A percentile compares a stretch with the other conserved stretches of the same genome.
phyloP scores from a whole-genome alignment of 768 basidiomycete species.

The Basidioascus undulatus region DNA sequence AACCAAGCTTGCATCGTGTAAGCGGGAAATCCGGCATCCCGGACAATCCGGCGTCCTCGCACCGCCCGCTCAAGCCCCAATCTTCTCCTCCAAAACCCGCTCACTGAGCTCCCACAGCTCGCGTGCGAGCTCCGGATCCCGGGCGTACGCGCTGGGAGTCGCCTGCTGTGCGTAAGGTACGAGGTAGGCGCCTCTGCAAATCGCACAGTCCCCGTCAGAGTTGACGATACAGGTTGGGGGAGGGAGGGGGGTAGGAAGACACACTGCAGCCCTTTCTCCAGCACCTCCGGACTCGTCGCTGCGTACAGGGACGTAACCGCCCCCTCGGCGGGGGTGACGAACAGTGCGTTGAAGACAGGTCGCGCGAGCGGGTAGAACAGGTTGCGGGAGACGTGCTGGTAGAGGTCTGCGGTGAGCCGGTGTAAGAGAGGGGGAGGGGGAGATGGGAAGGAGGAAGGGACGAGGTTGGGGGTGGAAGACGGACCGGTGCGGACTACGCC shows the following conservation, averaged over 20 bases:
- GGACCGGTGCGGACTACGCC: neutral
- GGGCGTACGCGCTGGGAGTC: conserved; percentile 2
- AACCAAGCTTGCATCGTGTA: too few relatives aligned
- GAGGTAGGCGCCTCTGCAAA: conserved; percentile 8
- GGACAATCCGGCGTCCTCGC: too few relatives aligned
- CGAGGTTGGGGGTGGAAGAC: neutral
- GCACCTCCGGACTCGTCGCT: conserved; percentile 3
- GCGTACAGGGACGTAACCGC: conserved; percentile 4
- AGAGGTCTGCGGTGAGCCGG: too few relatives aligned
- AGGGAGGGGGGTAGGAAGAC: neutral
- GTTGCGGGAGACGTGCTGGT: too few relatives aligned
- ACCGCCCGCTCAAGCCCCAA: too few relatives aligned
- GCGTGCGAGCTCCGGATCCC: neutral
- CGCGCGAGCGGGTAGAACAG: neutral
- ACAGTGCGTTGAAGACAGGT: neutral
- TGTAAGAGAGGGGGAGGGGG: conserved; percentile 1
- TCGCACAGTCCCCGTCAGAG: too few relatives aligned
- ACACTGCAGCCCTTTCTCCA: conserved; percentile 4
- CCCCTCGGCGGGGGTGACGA: conserved; percentile 2
- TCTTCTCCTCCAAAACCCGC: neutral
- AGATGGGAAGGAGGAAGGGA: neutral
- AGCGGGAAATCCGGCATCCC: too few relatives aligned
- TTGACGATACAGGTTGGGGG: neutral
- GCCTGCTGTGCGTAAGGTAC: conserved; percentile 2
- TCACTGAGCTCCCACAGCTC: conserved; percentile 6